Base-by-base conservation (phyloP, 371 early-diverging fungal species). In the Furculomyces boomerangus region DNA sequence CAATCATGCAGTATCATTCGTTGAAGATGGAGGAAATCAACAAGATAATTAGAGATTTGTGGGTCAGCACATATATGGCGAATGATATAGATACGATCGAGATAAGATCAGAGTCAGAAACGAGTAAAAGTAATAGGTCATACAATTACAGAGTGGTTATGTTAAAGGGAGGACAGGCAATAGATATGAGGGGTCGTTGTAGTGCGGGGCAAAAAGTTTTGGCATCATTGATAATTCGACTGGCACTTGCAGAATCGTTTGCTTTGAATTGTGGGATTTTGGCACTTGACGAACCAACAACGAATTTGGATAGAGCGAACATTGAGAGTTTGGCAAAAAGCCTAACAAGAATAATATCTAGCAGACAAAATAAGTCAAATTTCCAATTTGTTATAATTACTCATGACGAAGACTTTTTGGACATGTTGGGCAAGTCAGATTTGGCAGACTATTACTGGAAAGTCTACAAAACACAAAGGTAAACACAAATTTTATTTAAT, bases 131-230 rank as follows among this genome's bases (percentile, higher is more conserved):
- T 39, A 81, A 76, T 50, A 73, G 86, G 30, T 74, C 86, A 2
- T 92, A 88, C 64, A 91, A 90, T 67, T 98, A 98, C 67, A 69
- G 95, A n/a, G 86, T 93, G n/a, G 90, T 94, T 8, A 99, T 98
- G 98, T 66, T 86, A n/a, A 94, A 97, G 63, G 83, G 81, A 47
- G 88, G 83, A 7, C 74, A 75, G 2, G 91, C 89, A 43, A 60
- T 99, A 24, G 98, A 99, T 52, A 98, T 99, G 99, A 78, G 99
- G 39, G 96, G 96, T 1, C 75, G 99, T 49, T 97, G 96, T 64
- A 90, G 91, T 72, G 99, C 99, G 0, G 99, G 99, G 0, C 99
- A 99, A 67, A 98, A 95, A 63, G 95, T 99, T 31, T 71, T 99
- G 37, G 84, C 97, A 0, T 90, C 93, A 3, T 80, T 99, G 54